Evolutionary conservation across 2,329 filamentous ascomycete genomes (phyloP), one percentile per base, ranked within the genome.

Genomic region (Knufia petricola): DNA sequence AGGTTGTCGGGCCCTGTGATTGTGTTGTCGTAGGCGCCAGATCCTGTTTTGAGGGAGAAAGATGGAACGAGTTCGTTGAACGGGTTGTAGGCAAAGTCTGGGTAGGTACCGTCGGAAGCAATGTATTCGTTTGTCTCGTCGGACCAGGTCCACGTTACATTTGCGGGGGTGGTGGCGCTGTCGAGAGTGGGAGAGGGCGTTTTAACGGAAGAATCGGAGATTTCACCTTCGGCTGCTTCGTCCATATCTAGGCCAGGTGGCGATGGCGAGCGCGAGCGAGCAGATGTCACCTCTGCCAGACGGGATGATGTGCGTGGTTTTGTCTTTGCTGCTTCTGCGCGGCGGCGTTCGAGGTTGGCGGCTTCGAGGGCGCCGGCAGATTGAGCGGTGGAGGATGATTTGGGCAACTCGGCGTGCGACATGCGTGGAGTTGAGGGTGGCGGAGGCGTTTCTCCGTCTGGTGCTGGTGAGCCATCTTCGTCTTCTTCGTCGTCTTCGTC

Each of bases 331-430:
- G 46, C 46, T 7, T 41, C 46, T 32, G 46, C 37, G 3, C 46
- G 46, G 21, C 37, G 37, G 8, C 38, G 37, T 36, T 48, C 46
- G 26, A 48, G 46, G 21, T 48, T 42, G 3, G 46, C 38, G 13
- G 37, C 24, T 28, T 48, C 46, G 20, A 48, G 23, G 9, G 26
- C 38, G 28, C 24, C 32, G 9, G 30, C n/a, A 10, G 38, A 10
- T 24, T 30, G 15, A 13, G 24, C 4, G 20, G 37, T 12, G 3
- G 42, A 19, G 9, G 13, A 36, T 6, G 41, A 13, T 31, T 47
- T 47, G n/a, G 46, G 46, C 24, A 48, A 28, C 19, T 48, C 46
- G n/a, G 46, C 46, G 17, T 48, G 46, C n/a, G 46, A 48, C 46
- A 48, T 48, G 10, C 46, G 46, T 30, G 46, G 46, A 2, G 46